Conservation (phyloP, 495 filamentous ascomycete genomes). For the Evansstolkia leycettana region DNA sequence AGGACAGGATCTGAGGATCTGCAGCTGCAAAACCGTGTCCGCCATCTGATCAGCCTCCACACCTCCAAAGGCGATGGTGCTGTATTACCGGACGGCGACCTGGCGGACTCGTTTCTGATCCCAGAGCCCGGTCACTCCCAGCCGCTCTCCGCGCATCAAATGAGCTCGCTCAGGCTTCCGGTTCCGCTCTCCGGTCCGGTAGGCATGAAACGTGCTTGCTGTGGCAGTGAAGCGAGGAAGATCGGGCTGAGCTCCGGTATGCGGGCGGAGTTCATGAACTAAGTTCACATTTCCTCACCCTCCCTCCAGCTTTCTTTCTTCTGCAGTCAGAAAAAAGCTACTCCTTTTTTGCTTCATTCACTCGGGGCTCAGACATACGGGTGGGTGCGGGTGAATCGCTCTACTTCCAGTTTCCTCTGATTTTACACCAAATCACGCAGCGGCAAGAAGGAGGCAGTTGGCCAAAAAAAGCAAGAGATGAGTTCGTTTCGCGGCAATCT, state of each 20-base stretch:
- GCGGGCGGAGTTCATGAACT: slow-evolving; percentile 25
- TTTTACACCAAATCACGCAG: slow-evolving; percentile 1
- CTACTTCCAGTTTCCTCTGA: slow-evolving; percentile 4
- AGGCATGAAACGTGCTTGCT: slow-evolving; percentile 37
- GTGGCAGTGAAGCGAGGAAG: slow-evolving; percentile 31
- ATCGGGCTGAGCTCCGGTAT: slow-evolving; percentile 25
- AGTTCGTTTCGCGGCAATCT: background rate
- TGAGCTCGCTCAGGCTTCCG: slow-evolving; percentile 13
- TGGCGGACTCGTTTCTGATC: slow-evolving; percentile 28
- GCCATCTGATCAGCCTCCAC: slow-evolving; percentile 35
- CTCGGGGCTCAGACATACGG: too few relatives aligned
- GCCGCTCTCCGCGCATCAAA: slow-evolving; percentile 3
- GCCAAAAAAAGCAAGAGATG: background rate
- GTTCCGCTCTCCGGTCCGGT: slow-evolving; percentile 24
- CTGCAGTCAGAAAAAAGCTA: slow-evolving; percentile 9
- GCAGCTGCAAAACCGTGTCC: slow-evolving; percentile 61
- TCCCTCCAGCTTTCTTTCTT: slow-evolving; percentile 5
- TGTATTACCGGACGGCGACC: slow-evolving; percentile 26
- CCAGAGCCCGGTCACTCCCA: slow-evolving; percentile 6
- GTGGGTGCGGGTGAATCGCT: too few relatives aligned
- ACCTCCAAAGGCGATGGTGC: slow-evolving; percentile 16
- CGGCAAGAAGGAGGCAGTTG: background rate
- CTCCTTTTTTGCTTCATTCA: slow-evolving; percentile 4
- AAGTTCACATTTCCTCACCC: slow-evolving; percentile 5
- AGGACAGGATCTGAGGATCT: slow-evolving; percentile 56